A percentile compares a stretch with the other conserved stretches of the same genome.
Conservation (phyloP, 2,329 filamentous ascomycete species). For the Colletotrichum tropicale region DNA sequence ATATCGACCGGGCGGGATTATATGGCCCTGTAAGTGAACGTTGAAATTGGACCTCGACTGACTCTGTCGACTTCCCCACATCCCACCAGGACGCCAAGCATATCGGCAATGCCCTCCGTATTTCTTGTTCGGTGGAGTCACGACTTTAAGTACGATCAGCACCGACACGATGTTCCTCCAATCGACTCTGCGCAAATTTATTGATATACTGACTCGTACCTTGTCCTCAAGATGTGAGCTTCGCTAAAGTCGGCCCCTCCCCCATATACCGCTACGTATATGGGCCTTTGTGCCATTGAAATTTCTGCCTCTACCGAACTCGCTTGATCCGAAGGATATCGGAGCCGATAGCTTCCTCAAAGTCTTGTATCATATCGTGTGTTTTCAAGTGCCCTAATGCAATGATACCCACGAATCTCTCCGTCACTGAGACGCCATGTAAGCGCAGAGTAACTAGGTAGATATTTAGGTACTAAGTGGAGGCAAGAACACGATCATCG, state of each 20-base stretch:
- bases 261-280: neutral
- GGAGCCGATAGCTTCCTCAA: too few species aligned
- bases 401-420: too few species aligned
- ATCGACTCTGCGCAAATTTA: neutral
- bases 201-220: neutral
- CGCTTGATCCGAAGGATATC: too few species aligned
- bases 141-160: neutral
- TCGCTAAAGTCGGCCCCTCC: neutral
- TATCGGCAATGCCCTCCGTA: neutral
- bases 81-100: neutral
- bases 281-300: neutral
- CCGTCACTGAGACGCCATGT: too few species aligned
- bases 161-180: accelerated
- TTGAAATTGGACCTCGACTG: neutral
- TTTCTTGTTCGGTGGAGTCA: neutral
- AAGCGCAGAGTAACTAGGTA: neutral
- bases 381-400: too few species aligned
- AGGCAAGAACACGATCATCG: neutral
- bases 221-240: neutral
- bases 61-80: neutral
- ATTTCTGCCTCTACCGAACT: neutral
- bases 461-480: too few species aligned
- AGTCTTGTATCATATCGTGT: too few species aligned
- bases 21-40: neutral
- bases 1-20: neutral